Conservation (phyloP, 768 basidiomycete genomes). For the Rhodotorula diobovata region DNA sequence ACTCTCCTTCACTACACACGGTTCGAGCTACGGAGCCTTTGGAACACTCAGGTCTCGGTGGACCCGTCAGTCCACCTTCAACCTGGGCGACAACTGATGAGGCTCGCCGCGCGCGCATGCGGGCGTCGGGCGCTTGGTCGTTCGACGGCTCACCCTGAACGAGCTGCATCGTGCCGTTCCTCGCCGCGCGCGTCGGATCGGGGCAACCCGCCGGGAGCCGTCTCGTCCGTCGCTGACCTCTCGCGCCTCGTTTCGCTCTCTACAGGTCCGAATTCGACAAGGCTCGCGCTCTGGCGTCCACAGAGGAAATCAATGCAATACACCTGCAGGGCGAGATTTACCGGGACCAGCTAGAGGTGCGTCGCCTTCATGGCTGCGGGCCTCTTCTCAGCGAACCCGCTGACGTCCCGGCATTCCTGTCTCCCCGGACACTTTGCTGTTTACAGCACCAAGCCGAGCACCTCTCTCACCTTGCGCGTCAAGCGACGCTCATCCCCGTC, state of each 20-base stretch:
- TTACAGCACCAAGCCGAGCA: slow-evolving; percentile 17
- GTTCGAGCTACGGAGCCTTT: too few relatives aligned
- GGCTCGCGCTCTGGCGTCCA: neutral
- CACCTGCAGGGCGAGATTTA: slow-evolving; percentile 24
- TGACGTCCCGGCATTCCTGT: neutral
- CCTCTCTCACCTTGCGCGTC: neutral
- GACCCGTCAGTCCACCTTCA: rapidly evolving
- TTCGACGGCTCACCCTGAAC: too few relatives aligned
- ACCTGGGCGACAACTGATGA: neutral
- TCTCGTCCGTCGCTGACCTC: neutral
- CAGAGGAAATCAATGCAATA: neutral
- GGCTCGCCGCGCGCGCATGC: too few relatives aligned
- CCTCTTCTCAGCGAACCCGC: neutral
- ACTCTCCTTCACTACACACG: neutral
- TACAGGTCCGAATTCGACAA: slow-evolving; percentile 24
- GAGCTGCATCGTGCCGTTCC: too few relatives aligned
- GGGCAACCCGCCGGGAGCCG: too few relatives aligned
- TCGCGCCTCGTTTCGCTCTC: too few relatives aligned
- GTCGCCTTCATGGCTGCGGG: too few relatives aligned
- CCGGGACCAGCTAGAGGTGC: slow-evolving; percentile 31
- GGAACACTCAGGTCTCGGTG: neutral
- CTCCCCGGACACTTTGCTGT: neutral
- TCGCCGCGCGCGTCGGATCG: too few relatives aligned
- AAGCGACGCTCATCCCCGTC: slow-evolving; percentile 19
- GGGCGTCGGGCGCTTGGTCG: too few relatives aligned